Evolutionary conservation across 768 basidiomycete genomes (phyloP).

Genomic region (Hypholoma sublateritium): DNA sequence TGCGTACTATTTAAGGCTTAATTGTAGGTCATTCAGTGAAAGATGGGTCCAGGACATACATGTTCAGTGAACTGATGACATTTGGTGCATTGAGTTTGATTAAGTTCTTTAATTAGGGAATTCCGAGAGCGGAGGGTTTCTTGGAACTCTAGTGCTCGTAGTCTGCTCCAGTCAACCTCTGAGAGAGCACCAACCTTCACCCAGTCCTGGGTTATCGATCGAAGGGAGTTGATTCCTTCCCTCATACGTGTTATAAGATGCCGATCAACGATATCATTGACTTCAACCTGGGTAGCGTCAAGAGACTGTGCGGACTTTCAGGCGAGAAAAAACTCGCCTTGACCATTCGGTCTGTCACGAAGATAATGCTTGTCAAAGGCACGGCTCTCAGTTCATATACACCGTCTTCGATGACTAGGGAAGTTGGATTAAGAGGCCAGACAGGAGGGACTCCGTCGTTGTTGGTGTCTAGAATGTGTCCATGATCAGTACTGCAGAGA

Average conservation of each 20-base stretch:
- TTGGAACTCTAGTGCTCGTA: slow-evolving; percentile 89
- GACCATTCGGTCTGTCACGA: slow-evolving; percentile 68
- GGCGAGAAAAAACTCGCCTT: slow-evolving; percentile 50
- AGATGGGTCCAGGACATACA: slow-evolving; percentile 45
- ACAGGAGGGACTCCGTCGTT: slow-evolving; percentile 60
- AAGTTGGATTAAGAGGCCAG: slow-evolving; percentile 68
- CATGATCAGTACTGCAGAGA: not conserved
- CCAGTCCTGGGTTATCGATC: slow-evolving; percentile 59
- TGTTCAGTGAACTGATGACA: slow-evolving; percentile 75
- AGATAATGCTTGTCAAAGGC: slow-evolving; percentile 68
- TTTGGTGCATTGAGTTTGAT: slow-evolving; percentile 44
- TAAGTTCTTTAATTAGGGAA: slow-evolving; percentile 42
- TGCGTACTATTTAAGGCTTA: slow-evolving; percentile 55
- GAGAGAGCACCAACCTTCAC: slow-evolving; percentile 41
- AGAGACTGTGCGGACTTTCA: not conserved
- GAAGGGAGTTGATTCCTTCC: slow-evolving; percentile 52
- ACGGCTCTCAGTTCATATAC: slow-evolving; percentile 70
- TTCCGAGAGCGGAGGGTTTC: slow-evolving; percentile 69
- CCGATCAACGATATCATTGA: slow-evolving; percentile 63
- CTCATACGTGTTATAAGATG: slow-evolving; percentile 64
- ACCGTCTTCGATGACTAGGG: slow-evolving; percentile 45
- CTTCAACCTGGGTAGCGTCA: slow-evolving; percentile 55
- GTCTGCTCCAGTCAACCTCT: slow-evolving; percentile 84
- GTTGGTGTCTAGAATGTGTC: slow-evolving; percentile 49
- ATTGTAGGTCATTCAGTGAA: not conserved